Conservation (phyloP, 2,329 filamentous ascomycete species). For the Penicillium sp. region DNA sequence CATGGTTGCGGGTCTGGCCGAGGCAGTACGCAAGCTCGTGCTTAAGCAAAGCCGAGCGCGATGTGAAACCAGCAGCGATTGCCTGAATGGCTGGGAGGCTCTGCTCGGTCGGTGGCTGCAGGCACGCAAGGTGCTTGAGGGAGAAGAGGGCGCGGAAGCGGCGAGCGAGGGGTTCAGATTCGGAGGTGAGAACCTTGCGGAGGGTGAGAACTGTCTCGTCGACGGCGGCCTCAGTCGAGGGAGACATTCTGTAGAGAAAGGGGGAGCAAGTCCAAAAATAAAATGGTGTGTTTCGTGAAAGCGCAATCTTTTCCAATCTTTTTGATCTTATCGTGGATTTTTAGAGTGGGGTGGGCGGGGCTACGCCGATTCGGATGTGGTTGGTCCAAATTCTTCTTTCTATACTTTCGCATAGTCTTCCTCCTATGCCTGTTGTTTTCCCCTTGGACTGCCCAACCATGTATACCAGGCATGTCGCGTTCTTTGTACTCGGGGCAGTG, state of each 20-base stretch:
- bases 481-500: no score
- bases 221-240: constrained; percentile 26
- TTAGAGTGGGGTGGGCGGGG: constrained; percentile 37
- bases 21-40: constrained; percentile 97
- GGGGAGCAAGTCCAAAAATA: neutral
- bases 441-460: no score
- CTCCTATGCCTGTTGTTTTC: no score
- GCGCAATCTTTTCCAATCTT: constrained; percentile 28
- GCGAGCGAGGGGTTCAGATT: constrained; percentile 73
- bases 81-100: constrained; percentile 64
- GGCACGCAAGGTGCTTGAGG: constrained; percentile 83
- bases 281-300: constrained; percentile 1
- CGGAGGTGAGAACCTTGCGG: constrained; percentile 71
- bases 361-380: constrained; percentile 17
- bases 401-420: neutral
- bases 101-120: constrained; percentile 53
- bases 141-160: constrained; percentile 97
- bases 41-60: constrained; percentile 84
- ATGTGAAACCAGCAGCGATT: constrained; percentile 80
- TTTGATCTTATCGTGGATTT: constrained; percentile 39
- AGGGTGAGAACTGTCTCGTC: constrained; percentile 42
- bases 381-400: constrained; percentile 10
- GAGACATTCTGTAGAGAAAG: constrained; percentile 24
- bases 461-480: no score
- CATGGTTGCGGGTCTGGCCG: constrained; percentile 76